Evolutionary conservation across 371 early-diverging fungal species (phyloP), one percentile per base, ranked within the genome.

Genomic region (Rhizopus sp.): DNA sequence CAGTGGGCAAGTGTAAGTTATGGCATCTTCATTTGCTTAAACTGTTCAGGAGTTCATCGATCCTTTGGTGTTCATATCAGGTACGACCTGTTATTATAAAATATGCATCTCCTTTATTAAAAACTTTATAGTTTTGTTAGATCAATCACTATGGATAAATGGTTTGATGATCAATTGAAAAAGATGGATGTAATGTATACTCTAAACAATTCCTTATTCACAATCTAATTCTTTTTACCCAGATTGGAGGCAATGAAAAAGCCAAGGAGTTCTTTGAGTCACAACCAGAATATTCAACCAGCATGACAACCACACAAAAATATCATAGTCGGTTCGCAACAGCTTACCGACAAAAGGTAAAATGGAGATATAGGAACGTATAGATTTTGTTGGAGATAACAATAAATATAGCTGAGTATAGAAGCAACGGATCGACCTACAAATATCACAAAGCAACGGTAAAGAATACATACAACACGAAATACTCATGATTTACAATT

Each of bases 101-200:
- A 40, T 40, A 42, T 5, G 41, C 17, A 39, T 16, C 13, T n/a
- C 15, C 8, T 46, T 23, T 23, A 23, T 23, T 23, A 23, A 23
- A 23, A 23, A 2, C 23, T 50, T 34, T 50, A 17, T 66, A 91
- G 90, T 74, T 96, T 97, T 85, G 98, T 99, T 42, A 92, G 98
- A 16, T 98, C 98, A 15, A 91, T 98, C 53, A 90, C 91, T 16
- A 99, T 99, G 97, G 99, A 99, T 75, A 90, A 90, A 65, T 99
- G 99, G 99, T 86, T 85, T 40, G 87, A 91, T n/a, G 93, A 94
- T 72, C 97, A 98, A 68, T 74, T 93, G 48, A 88, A 89, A 65
- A 88, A 91, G 59, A 97, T 99, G 97, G 85, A 94, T 62, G 86
- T 83, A 69, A 66, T 59, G 23, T 16, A 7, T 3, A 46, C 15